These are phyloP conservation scores for Tylopilus sp. DNA, from an alignment of 768 basidiomycete genomes.

Conservation along the genomic window DNA sequence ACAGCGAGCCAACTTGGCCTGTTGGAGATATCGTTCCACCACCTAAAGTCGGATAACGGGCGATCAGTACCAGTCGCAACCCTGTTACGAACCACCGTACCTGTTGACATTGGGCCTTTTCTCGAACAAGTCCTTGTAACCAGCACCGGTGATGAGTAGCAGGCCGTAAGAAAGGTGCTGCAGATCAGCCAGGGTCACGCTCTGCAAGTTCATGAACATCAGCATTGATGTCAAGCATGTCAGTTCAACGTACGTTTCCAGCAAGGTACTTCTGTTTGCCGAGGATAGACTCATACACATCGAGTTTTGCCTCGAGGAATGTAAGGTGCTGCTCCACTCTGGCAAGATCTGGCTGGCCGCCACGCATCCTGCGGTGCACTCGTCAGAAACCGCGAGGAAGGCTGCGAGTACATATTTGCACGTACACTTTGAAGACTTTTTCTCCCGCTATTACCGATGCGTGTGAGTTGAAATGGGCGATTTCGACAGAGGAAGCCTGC, in stretches of 20 bases:
- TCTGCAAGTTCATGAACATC: conserved; percentile 19
- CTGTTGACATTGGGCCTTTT: conserved; percentile 43
- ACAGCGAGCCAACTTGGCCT: conserved; percentile 46
- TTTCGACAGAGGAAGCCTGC: conserved; percentile 43
- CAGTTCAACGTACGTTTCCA: conserved; percentile 43
- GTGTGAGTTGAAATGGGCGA: conserved; percentile 45
- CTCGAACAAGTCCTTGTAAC: conserved; percentile 29
- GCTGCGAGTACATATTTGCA: neutral
- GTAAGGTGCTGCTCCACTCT: conserved; percentile 11
- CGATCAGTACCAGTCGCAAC: too few species aligned
- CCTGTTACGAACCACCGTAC: too few species aligned
- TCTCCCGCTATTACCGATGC: conserved; percentile 42
- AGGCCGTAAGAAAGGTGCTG: conserved; percentile 50
- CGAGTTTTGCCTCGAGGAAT: conserved; percentile 36
- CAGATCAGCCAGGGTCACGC: conserved; percentile 55
- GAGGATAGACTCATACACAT: conserved; percentile 54
- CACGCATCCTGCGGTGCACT: conserved; percentile 3
- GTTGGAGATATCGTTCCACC: conserved; percentile 48
- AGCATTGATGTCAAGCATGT: too few species aligned
- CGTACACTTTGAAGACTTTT: conserved; percentile 50
- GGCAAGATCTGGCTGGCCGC: conserved; percentile 22
- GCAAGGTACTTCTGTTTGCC: conserved; percentile 53
- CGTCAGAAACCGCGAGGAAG: neutral
- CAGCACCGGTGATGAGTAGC: conserved; percentile 20
- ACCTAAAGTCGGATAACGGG: too few species aligned